Evolutionary conservation across 495 filamentous ascomycete genomes (phyloP), one percentile per base, ranked within the genome.

Genomic region (Darksidea phi): DNA sequence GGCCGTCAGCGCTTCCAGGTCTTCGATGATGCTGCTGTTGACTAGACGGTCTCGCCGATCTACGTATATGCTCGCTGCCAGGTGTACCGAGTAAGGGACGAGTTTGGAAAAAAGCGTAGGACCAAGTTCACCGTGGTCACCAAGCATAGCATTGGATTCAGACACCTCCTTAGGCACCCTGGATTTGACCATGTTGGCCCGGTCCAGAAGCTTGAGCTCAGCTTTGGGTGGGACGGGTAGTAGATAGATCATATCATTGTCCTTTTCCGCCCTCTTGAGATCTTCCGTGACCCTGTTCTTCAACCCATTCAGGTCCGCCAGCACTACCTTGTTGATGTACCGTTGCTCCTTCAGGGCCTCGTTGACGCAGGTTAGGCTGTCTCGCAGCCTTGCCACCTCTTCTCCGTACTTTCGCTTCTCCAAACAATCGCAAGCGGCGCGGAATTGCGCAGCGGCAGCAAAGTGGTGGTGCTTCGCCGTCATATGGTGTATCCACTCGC

Each of bases 401-500:
- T 98, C 94, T 37, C 95, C 94, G 61, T 97, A 98, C 68, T 89
- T 94, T 50, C 87, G 82, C 79, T 93, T 96, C 74, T 97, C 95
- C 54, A 98, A 70, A 65, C 90, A 95, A 64, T 97, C 92, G 51
- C 90, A 85, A 5, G 94, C 90, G 23, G 93, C 91, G n/a, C 94
- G 82, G 66, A 90, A 97, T 72, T 98, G 94, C 6, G 94, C 93
- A 1, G 94, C 94, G 0, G 90, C 95, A 26, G 94, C 94, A 73
- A 98, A 97, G 71, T 98, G 94, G 70, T 97, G 90, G 66, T 97
- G 91, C 72, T 98, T 98, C 1, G 94, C 94, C 5, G 88, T 89
- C 84, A 94, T 94, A 67, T 97, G 94, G 73, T 98, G 95, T 48
- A 98, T 96, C 94, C 94, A 97, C 57, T 95, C 89, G 46, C 86